Evolutionary conservation across 2,329 filamentous ascomycete species (phyloP), one percentile per base, ranked within the genome.

Genomic region (Clonostachys solani): DNA sequence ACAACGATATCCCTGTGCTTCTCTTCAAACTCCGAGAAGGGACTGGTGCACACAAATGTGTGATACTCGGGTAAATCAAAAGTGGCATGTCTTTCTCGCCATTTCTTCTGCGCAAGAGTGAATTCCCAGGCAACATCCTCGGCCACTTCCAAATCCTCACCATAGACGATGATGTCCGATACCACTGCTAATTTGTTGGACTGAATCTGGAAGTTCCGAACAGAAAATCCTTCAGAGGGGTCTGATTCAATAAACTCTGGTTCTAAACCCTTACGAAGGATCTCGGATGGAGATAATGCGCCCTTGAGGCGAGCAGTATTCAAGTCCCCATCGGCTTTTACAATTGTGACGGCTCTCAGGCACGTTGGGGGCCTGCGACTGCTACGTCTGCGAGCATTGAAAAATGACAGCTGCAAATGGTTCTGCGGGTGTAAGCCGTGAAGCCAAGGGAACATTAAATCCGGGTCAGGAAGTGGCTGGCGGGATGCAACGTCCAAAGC

Each of bases 121-220:
- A 96, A 80, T 61, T 70, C 81, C 77, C 68, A 87, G 56, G 63
- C 80, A 18, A 95, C 70, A 48, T 84, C 83, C 46, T 80, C 76
- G 42, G 80, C 78, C 23, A 78, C 68, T 3, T 75, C 75, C 36
- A 74, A 69, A 53, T 89, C 80, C 47, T 92, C 87, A 12, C 90
- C 90, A 61, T 99, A 99, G 1, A 99, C 81, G 38, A 99, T 79
- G 53, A 99, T 89, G 63, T 99, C 94, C 1, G 92, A 96, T 9
- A 94, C 80, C 54, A 87, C 82, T 47, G 92, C 92, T 54, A 89
- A 73, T 65, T 99, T 99, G 49, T 87, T 87, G 0, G 89, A 80
- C 65, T 99, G 94, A 37, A 97, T 97, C 58, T 97, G 92, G 61
- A 99, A 99, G 64, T 97, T 97, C 42, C 94, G 83, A 40, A 97